Evolutionary conservation across 2,329 filamentous ascomycete genomes (phyloP).

Genomic region (Thielaviopsis euricoi): DNA sequence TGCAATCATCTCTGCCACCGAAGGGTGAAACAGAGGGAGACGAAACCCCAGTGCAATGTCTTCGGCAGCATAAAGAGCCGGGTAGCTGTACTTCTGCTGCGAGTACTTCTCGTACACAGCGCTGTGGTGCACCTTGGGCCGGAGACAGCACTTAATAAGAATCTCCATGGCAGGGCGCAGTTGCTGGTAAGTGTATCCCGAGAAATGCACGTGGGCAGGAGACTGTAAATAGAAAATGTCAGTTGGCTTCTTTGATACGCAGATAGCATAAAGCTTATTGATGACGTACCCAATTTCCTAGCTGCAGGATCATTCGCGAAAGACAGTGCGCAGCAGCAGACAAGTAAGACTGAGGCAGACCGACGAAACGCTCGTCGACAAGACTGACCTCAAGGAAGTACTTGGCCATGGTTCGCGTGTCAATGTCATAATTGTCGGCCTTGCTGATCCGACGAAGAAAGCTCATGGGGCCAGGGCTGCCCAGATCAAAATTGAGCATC

Average conservation of each 20-base stretch:
- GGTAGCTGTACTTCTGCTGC: slow-evolving; percentile 73
- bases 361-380: slow-evolving; percentile 96
- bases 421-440: slow-evolving; percentile 91
- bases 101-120: slow-evolving; percentile 88
- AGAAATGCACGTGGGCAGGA: slow-evolving; percentile 75
- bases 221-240: slow-evolving; percentile 34
- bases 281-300: slow-evolving; percentile 75
- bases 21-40: slow-evolving; percentile 21
- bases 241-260: not conserved
- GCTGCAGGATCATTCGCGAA: slow-evolving; percentile 71
- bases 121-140: slow-evolving; percentile 62
- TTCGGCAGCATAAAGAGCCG: slow-evolving; percentile 61
- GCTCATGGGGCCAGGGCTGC: slow-evolving; percentile 98
- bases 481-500: slow-evolving; percentile 89
- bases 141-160: slow-evolving; percentile 76
- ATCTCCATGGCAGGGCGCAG: slow-evolving; percentile 60
- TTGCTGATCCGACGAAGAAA: slow-evolving; percentile 95
- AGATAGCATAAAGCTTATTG: not conserved
- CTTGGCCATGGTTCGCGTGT: slow-evolving; percentile 88
- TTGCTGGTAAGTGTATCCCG: slow-evolving; percentile 79
- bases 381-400: slow-evolving; percentile 94
- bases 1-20: slow-evolving; percentile 7
- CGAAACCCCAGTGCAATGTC: slow-evolving; percentile 49
- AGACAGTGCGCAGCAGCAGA: slow-evolving; percentile 88
- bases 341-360: slow-evolving; percentile 74